Evolutionary conservation across 495 filamentous ascomycete genomes (phyloP), one percentile per base, ranked within the genome.

Genomic region (Glarea lozoyensis): DNA sequence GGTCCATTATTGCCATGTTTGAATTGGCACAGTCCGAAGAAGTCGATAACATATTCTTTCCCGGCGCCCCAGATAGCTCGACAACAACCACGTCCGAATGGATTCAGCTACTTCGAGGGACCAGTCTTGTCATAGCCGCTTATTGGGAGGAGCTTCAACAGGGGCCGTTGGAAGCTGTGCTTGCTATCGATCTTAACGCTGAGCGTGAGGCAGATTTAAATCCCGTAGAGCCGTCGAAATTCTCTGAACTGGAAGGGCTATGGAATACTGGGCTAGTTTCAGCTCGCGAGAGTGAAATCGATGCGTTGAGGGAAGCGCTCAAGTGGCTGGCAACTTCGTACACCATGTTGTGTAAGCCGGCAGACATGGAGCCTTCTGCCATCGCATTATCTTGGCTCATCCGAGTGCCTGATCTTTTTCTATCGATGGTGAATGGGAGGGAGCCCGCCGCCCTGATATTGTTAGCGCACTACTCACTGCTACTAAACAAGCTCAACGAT

Each of bases 351-450:
- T n/a, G n/a, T n/a, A n/a, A n/a, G n/a, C n/a, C n/a, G n/a, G n/a
- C n/a, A n/a, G n/a, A n/a, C n/a, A n/a, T n/a, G n/a, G n/a, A n/a
- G n/a, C n/a, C n/a, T n/a, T n/a, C n/a, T n/a, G n/a, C n/a, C n/a
- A n/a, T n/a, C n/a, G n/a, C n/a, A n/a, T n/a, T n/a, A n/a, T n/a
- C 34, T 11, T 76, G 71, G 71, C 61, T 65, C 2, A 63, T 64
- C 17, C 52, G 55, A 1, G 55, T 72, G 4, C 65, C 70, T 1
- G 49, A 60, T 9, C 54, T 54, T 19, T 76, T 60, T 43, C 41
- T 69, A 2, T 55, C 64, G 4, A 54, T 74, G 39, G 51, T 72
- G n/a, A 50, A 53, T 7, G 46, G 59, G 17, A 59, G 59, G 7
- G 45, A 57, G 31, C 65, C 68, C 0, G 68, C 71, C 45, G 70